A percentile compares a stretch with the other conserved stretches of the same genome.
These are phyloP conservation scores for Noccaea bulbosa DNA, from an alignment of 345 rosid species.

Conservation along the genomic window DNA sequence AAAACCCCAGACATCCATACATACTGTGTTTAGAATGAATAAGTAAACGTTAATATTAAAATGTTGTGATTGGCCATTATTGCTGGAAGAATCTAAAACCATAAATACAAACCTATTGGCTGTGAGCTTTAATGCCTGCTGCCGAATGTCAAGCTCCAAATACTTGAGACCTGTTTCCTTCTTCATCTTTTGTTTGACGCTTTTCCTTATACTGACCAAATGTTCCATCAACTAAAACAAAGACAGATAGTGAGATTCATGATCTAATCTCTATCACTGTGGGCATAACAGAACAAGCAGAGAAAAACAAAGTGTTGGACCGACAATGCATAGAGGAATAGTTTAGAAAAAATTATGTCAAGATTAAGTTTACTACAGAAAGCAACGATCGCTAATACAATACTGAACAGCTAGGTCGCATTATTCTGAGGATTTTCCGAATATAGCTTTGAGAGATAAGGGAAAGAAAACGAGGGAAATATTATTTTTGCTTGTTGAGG, in stretches of 20 bases:
- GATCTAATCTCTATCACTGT: conserved; percentile 14
- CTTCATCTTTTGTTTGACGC: conserved; percentile 85
- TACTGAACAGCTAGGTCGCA: conserved; percentile 13
- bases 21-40: conserved; percentile 60
- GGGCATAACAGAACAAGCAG: conserved; percentile 21
- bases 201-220: conserved; percentile 86
- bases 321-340: conserved; percentile 28
- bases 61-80: conserved; percentile 15
- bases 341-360: conserved; percentile 11
- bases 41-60: neutral
- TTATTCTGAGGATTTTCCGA: neutral
- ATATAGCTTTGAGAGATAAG: conserved; percentile 7
- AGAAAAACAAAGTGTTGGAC: conserved; percentile 14
- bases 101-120: conserved; percentile 77
- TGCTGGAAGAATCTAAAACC: conserved; percentile 26
- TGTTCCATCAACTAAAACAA: conserved; percentile 77
- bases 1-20: conserved; percentile 99
- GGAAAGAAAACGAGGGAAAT: conserved; percentile 10
- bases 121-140: conserved; percentile 96
- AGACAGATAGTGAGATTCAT: conserved; percentile 33
- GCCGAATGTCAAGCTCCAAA: conserved; percentile 94
- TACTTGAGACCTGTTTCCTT: conserved; percentile 77
- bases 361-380: conserved; percentile 26
- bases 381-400: conserved; percentile 27
- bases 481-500: neutral